Conservation (phyloP, 306 rosid genomes). For the Malus sylvestris region DNA sequence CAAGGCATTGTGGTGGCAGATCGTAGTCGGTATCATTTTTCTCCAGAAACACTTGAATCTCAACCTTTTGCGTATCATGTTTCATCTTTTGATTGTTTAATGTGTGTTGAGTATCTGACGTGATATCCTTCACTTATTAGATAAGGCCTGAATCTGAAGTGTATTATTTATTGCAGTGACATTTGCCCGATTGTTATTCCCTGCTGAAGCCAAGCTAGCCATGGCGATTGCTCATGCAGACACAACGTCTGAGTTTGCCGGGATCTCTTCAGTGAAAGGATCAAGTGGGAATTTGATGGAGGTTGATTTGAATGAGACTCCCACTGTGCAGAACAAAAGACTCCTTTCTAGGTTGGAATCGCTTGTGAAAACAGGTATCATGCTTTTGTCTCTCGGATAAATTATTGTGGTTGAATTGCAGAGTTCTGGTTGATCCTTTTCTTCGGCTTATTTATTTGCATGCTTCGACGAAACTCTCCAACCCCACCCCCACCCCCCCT, state of each 20-base stretch:
- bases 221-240: slow-evolving; percentile 37
- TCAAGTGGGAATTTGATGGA: slow-evolving; percentile 36
- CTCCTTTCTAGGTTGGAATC: slow-evolving; percentile 36
- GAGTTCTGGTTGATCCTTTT: not conserved
- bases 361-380: slow-evolving; percentile 40
- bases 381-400: not conserved
- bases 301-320: slow-evolving; percentile 47
- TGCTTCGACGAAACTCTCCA: not conserved
- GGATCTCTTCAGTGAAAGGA: slow-evolving; percentile 17
- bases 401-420: not conserved
- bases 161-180: slow-evolving; percentile 29
- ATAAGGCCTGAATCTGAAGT: not conserved
- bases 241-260: slow-evolving; percentile 25
- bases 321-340: slow-evolving; percentile 33
- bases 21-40: not conserved
- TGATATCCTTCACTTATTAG: not conserved
- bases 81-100: not conserved
- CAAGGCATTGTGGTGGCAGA: not conserved
- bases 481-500: too few species aligned
- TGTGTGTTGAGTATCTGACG: not conserved
- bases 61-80: not conserved
- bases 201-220: slow-evolving; percentile 40
- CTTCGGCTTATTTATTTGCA: not conserved
- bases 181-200: slow-evolving; percentile 41
- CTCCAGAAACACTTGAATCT: not conserved